phyloP scores from a whole-genome alignment of 2,329 filamentous ascomycete genomes.

The Capronia americana region DNA sequence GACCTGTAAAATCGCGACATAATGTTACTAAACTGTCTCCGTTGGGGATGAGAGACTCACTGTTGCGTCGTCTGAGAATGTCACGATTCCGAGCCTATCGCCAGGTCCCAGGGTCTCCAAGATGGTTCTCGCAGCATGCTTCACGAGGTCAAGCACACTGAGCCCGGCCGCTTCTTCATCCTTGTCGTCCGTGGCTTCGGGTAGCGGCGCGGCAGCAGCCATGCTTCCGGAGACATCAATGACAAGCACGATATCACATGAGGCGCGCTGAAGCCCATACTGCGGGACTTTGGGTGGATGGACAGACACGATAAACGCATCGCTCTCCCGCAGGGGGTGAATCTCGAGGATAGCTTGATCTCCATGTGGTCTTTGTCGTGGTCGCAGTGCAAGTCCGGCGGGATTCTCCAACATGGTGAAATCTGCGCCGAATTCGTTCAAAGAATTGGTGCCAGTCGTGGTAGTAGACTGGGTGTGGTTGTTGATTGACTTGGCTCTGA shows the following conservation, averaged over 20 bases:
- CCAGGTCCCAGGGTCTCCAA: constrained; percentile 61
- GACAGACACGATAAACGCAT: constrained; percentile 38
- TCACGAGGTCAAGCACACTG: constrained; percentile 64
- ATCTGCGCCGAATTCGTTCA: constrained; percentile 8
- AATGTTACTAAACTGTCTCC: background rate
- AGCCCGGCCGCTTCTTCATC: constrained; percentile 57
- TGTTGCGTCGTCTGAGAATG: constrained; percentile 54
- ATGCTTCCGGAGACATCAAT: constrained; percentile 69
- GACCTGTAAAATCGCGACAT: constrained; percentile 25
- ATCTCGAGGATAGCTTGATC: constrained; percentile 27
- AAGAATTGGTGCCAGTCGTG: background rate
- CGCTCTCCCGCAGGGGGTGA: constrained; percentile 31
- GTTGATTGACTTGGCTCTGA: background rate
- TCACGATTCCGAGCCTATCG: constrained; percentile 65
- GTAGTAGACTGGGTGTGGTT: background rate
- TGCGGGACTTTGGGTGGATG: constrained; percentile 37
- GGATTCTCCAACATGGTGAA: constrained; percentile 25
- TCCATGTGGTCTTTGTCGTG: background rate
- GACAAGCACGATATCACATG: constrained; percentile 67
- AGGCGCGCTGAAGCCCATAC: constrained; percentile 45
- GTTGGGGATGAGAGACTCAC: constrained; percentile 34
- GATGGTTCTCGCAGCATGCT: constrained; percentile 66
- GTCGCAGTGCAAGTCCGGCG: constrained; percentile 19
- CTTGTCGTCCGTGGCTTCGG: constrained; percentile 43
- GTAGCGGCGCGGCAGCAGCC: constrained; percentile 55